Percentiles rank a stretch among this genome's conserved stretches.
phyloP scores from a whole-genome alignment of 2,329 filamentous ascomycete genomes.

The Paraphaeosphaeria minitans region DNA sequence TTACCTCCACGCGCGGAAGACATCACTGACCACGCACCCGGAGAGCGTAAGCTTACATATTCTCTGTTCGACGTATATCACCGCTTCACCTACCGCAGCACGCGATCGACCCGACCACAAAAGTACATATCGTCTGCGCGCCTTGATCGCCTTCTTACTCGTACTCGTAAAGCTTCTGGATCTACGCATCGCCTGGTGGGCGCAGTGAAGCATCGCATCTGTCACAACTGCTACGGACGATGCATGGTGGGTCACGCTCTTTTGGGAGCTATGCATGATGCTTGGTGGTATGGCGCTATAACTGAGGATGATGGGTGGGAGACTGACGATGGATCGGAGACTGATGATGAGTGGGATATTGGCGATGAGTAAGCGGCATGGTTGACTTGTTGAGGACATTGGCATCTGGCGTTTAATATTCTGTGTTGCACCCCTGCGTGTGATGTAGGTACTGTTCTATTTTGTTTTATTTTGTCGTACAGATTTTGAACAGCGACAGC shows the following conservation, averaged over 20 bases:
- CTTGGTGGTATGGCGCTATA: not conserved
- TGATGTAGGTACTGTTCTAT: no score
- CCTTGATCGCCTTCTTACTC: not conserved
- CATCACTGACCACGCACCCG: not conserved
- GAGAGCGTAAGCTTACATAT: not conserved
- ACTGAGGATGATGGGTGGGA: not conserved
- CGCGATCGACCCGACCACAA: not conserved
- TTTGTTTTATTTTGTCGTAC: no score
- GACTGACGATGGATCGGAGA: not conserved
- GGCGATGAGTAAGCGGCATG: no score
- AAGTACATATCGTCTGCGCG: not conserved
- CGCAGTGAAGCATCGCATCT: not conserved
- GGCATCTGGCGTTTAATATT: no score
- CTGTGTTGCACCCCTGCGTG: no score
- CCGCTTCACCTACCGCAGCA: conserved; percentile 13
- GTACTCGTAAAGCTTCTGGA: not conserved
- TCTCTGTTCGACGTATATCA: conserved; percentile 5
- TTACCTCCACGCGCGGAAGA: not conserved
- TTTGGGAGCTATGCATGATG: not conserved
- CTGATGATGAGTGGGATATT: not conserved
- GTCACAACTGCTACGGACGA: not conserved
- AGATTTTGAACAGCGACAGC: no score
- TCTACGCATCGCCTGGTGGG: not conserved
- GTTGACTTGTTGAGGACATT: no score
- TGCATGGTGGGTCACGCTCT: not conserved